A percentile compares a stretch with the other conserved stretches of the same genome.
These are phyloP conservation scores for Vitis vinifera DNA, from an alignment of 164 flowering plant genomes.

Conservation along the genomic window DNA sequence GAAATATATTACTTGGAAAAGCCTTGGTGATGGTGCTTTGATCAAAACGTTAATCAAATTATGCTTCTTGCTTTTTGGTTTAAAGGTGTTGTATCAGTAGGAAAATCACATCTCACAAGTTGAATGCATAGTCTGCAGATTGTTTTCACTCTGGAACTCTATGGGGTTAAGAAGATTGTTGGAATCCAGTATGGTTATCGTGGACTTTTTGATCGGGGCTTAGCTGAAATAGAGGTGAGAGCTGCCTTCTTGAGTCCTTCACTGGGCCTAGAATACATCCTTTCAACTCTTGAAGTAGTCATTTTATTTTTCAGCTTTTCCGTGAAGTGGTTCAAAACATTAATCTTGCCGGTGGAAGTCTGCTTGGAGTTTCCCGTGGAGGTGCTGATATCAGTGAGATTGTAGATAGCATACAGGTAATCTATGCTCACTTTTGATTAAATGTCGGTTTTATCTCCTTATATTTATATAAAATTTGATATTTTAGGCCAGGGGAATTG, in stretches of 20 bases:
- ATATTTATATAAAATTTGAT: slow-evolving; percentile 10
- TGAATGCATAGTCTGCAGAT: slow-evolving; percentile 50
- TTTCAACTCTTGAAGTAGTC: not conserved
- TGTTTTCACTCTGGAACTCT: slow-evolving; percentile 89
- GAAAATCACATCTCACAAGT: too few species aligned
- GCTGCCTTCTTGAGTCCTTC: not conserved
- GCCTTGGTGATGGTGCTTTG: too few species aligned
- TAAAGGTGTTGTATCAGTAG: too few species aligned
- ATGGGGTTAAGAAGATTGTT: slow-evolving; percentile 83
- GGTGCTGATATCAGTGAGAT: slow-evolving; percentile 66
- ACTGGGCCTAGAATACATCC: too few species aligned
- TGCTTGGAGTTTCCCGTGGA: slow-evolving; percentile 95
- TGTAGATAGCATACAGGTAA: slow-evolving; percentile 86
- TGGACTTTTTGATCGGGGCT: slow-evolving; percentile 60
- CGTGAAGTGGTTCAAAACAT: slow-evolving; percentile 84
- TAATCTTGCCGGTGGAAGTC: slow-evolving; percentile 93
- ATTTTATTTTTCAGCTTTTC: slow-evolving; percentile 53
- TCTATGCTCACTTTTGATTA: not conserved
- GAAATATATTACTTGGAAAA: too few species aligned
- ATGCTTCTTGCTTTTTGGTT: too few species aligned
- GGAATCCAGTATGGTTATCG: slow-evolving; percentile 95
- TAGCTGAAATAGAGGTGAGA: slow-evolving; percentile 64
- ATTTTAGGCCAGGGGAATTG: slow-evolving; percentile 72
- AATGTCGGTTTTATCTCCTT: slow-evolving; percentile 5
- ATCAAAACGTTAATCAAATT: too few species aligned